phyloP scores from a whole-genome alignment of 441 rosid species.

The Metrosideros polymorpha region DNA sequence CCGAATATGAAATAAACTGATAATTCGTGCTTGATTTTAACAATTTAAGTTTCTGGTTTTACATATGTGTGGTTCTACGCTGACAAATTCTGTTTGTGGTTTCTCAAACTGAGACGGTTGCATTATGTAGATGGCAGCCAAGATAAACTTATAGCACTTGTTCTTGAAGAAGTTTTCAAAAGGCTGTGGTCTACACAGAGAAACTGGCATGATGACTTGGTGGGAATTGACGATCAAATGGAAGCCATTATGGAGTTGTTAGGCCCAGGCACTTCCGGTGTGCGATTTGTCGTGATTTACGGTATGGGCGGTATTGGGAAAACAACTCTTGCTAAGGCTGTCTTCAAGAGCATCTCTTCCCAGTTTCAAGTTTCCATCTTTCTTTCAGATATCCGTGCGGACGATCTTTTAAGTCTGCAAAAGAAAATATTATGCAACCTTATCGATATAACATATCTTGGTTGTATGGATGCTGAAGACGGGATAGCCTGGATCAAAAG shows the following conservation, averaged over 20 bases:
- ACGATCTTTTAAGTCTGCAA: rapidly evolving
- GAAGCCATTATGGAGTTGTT: background rate
- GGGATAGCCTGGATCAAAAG: rapidly evolving
- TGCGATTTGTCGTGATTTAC: background rate
- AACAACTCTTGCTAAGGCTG: background rate
- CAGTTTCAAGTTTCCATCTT: background rate
- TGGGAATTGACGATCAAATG: background rate
- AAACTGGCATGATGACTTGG: background rate
- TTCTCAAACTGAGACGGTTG: background rate
- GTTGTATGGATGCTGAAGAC: rapidly evolving
- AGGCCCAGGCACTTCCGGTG: background rate
- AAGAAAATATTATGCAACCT: rapidly evolving
- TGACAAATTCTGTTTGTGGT: background rate
- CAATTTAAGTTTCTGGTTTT: background rate
- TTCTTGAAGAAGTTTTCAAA: rapidly evolving
- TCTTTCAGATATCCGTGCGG: background rate
- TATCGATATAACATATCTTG: rapidly evolving
- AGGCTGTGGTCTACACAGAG: rapidly evolving
- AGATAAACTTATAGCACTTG: background rate
- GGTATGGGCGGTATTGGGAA: rapidly evolving
- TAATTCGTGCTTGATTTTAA: background rate
- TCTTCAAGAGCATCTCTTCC: background rate
- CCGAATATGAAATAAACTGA: background rate
- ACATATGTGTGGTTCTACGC: background rate
- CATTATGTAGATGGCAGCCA: background rate